Conservation (phyloP, 2,329 filamentous ascomycete species). For the Monosporascus sp. region DNA sequence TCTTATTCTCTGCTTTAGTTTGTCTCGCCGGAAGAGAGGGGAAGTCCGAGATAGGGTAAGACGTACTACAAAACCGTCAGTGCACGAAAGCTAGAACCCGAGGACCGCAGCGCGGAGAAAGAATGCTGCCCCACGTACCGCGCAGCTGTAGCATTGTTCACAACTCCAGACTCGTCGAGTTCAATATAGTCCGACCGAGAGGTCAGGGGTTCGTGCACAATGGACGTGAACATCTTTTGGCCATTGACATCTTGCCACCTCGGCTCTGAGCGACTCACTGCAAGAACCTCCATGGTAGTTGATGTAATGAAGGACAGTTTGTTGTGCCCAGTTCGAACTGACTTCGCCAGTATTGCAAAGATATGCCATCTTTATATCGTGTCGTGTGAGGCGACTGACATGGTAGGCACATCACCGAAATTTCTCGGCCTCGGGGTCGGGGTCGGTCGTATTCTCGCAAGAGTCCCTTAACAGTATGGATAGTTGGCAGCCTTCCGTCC, state of each 20-base stretch:
- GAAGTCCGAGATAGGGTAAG: background rate
- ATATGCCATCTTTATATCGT: background rate
- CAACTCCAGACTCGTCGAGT: conserved; percentile 12
- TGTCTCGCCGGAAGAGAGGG: background rate
- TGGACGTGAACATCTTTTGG: conserved; percentile 14
- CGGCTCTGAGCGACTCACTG: conserved; percentile 15
- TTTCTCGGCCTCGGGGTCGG: background rate
- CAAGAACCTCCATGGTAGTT: conserved; percentile 17
- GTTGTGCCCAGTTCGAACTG: no score
- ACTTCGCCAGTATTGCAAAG: background rate
- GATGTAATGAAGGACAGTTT: background rate
- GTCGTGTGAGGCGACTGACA: no score
- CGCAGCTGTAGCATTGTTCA: conserved; percentile 13
- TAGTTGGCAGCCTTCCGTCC: no score
- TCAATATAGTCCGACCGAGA: conserved; percentile 15
- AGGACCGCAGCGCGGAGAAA: no score
- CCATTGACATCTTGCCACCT: conserved; percentile 10
- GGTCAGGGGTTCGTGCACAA: conserved; percentile 15
- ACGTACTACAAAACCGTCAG: background rate
- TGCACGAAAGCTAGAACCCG: background rate
- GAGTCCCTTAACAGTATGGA: no score
- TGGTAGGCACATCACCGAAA: background rate
- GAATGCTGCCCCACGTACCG: background rate
- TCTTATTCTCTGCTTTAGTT: background rate
- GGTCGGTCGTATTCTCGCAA: background rate